A percentile compares a stretch with the other conserved stretches of the same genome.
Evolutionary conservation across 768 basidiomycete species (phyloP).

Genomic region (Gautieria morchelliformis): DNA sequence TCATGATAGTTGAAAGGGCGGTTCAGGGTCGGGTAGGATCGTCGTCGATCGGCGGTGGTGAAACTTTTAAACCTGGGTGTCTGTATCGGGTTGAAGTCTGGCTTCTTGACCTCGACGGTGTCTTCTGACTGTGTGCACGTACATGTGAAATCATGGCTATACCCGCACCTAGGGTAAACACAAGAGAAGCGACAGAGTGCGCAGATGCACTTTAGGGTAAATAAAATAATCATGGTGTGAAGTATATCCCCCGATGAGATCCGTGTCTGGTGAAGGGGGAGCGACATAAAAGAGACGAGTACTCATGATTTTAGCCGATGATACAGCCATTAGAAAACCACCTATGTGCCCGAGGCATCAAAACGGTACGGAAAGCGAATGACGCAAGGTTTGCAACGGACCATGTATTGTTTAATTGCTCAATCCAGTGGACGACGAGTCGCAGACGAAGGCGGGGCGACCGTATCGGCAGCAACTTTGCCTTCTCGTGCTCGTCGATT

Average conservation of each 20-base stretch:
- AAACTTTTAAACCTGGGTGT: neutral
- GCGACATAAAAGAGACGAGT: neutral
- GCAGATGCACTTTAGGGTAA: neutral
- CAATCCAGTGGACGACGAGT: constrained; percentile 92
- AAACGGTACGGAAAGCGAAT: constrained; percentile 11
- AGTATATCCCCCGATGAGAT: neutral
- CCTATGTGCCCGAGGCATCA: constrained; percentile 32
- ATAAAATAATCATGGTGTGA: neutral
- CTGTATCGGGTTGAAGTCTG: neutral
- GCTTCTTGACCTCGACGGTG: no score
- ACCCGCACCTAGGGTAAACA: neutral
- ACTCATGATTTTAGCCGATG: constrained; percentile 30
- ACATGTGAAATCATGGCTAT: neutral
- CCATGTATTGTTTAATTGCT: constrained; percentile 56
- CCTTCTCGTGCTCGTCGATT: constrained; percentile 84
- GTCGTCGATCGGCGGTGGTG: neutral
- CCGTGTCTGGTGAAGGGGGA: neutral
- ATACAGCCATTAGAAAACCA: constrained; percentile 70
- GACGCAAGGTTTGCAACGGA: constrained; percentile 13
- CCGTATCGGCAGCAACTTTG: constrained; percentile 76
- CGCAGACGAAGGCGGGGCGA: constrained; percentile 69
- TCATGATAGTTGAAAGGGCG: no score
- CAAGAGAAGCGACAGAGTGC: neutral
- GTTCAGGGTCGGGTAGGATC: neutral
- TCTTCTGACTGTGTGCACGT: no score